Conservation (phyloP, 164 flowering plant genomes). For the Magnolia kwangsiensis region DNA sequence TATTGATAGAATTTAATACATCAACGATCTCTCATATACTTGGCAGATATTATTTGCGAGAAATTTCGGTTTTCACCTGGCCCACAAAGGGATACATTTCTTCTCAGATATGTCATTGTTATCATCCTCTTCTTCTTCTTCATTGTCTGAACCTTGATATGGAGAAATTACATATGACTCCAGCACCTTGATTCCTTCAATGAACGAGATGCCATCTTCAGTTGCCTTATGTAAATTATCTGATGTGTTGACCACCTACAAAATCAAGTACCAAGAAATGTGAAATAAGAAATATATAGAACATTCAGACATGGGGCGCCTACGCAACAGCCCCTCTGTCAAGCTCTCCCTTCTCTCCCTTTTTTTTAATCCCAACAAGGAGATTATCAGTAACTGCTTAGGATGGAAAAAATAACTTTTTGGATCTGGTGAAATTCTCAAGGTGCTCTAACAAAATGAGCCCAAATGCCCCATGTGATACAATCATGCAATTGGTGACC, state of each 20-base stretch:
- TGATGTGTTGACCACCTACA: constrained; percentile 28
- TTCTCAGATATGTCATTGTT: constrained; percentile 38
- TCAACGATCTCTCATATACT: neutral
- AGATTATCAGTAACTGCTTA: neutral
- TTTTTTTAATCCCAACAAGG: too few relatives aligned
- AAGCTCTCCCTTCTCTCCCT: too few relatives aligned
- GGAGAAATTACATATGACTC: constrained; percentile 87
- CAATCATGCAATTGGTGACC: too few relatives aligned
- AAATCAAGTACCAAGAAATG: constrained; percentile 1
- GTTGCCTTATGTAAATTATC: constrained; percentile 15
- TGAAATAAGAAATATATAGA: too few relatives aligned
- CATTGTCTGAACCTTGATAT: constrained; percentile 79
- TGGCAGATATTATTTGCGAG: neutral
- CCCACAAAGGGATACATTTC: constrained; percentile 81
- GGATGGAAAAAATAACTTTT: neutral
- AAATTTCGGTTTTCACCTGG: constrained; percentile 47
- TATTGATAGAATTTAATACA: neutral
- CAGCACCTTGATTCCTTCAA: constrained; percentile 23
- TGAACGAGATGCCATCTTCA: constrained; percentile 12
- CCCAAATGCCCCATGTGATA: too few relatives aligned
- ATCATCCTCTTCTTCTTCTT: constrained; percentile 76
- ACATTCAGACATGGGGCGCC: neutral
- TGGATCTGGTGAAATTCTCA: neutral
- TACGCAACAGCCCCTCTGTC: too few relatives aligned
- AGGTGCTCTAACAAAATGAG: too few relatives aligned